Evolutionary conservation across 192 early-diverging fungal species (phyloP), one percentile per base, ranked within the genome.

Genomic region (Coemansia sp.): DNA sequence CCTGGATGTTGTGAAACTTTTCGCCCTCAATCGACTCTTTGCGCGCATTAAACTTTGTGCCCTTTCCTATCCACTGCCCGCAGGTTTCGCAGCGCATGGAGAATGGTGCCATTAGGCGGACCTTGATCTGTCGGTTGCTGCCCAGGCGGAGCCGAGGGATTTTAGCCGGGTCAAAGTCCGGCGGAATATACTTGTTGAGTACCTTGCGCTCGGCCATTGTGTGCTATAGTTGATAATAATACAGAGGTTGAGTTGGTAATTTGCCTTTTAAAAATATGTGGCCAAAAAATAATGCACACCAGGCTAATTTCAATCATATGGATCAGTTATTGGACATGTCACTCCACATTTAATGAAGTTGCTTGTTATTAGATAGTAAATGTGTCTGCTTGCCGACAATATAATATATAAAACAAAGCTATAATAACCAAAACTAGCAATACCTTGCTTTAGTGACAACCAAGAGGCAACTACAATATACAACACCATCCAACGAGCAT

Each of bases 51-150:
- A 98, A 98, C 60, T 98, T 98, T 65, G 95, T 98, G 26, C 94
- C 92, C 74, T 96, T 95, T 78, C 93, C 93, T 39, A 99, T 90
- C 80, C 92, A 99, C 62, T 99, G 94, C 9, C 95, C 94, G 59
- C 97, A 98, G 7, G 91, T 91, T 37, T 83, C 84, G 81, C 97
- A 99, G 38, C 91, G 90, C 97, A 99, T 99, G 2, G 97, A 95
- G 67, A 96, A 99, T 7, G 97, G 97, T 4, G 97, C 87, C 91
- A 97, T 97, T 19, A 99, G 86, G 21, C 97, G 94, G 18, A 99
- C 97, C 63, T 95, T 99, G 67, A 94, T 91, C 54, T 96, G 93
- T 21, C 81, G 83, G 84, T 88, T 87, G 65, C 90, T 92, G 38
- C 87, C 84, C 50, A 83, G 85, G 41, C 90, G 93, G 41, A 93